Conservation (phyloP, 495 filamentous ascomycete species). For the Mycothermus thermophilus region DNA sequence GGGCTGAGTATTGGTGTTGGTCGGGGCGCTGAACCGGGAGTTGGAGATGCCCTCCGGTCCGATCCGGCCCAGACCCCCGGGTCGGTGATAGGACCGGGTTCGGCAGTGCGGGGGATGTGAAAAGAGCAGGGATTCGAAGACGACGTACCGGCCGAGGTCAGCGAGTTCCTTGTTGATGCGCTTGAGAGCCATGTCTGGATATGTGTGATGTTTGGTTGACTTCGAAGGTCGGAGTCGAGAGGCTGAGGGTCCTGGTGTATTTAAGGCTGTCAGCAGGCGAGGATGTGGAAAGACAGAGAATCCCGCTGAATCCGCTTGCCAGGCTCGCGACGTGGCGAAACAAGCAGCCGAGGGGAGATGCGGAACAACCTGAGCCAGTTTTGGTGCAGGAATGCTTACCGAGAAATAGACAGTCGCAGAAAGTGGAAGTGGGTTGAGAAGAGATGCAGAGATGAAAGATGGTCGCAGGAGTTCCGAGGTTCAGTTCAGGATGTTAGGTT, state of each 20-base stretch:
- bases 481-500: too few relatives aligned
- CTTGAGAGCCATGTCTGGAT: conserved; percentile 83
- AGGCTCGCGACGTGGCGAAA: background rate
- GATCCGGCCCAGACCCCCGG: too few relatives aligned
- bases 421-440: background rate
- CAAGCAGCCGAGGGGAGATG: background rate
- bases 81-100: too few relatives aligned
- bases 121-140: too few relatives aligned
- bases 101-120: too few relatives aligned
- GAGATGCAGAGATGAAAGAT: conserved; percentile 6
- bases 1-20: too few relatives aligned
- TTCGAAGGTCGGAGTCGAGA: conserved; percentile 6
- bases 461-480: conserved; percentile 9
- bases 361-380: conserved; percentile 2
- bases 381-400: too few relatives aligned
- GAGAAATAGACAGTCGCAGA: background rate
- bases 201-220: conserved; percentile 19
- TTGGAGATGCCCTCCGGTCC: too few relatives aligned
- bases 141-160: conserved; percentile 89
- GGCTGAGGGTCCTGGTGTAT: conserved; percentile 10
- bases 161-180: conserved; percentile 99
- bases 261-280: conserved; percentile 19
- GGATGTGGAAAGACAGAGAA: conserved; percentile 18
- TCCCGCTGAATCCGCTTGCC: conserved; percentile 10
- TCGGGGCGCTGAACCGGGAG: too few relatives aligned